These are phyloP conservation scores for Trichoderma asperelloides DNA, from an alignment of 495 filamentous ascomycete species.

Conservation along the genomic window DNA sequence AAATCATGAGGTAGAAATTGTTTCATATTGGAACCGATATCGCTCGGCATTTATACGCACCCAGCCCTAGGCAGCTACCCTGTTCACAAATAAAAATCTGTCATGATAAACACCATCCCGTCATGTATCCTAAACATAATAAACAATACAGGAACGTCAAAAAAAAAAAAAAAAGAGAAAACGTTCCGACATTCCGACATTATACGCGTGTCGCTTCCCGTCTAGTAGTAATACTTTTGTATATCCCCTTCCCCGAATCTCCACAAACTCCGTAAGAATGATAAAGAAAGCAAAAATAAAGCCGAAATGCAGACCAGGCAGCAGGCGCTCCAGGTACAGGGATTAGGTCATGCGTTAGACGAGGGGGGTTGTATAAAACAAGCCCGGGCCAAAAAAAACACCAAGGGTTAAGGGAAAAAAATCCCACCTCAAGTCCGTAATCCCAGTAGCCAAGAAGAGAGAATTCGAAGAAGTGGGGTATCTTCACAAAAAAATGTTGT, in stretches of 20 bases:
- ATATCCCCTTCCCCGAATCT: neutral
- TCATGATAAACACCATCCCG: neutral
- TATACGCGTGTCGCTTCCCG: neutral
- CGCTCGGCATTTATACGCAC: neutral
- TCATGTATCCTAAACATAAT: neutral
- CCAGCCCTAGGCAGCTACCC: neutral
- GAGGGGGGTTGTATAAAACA: neutral
- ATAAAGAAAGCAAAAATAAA: neutral
- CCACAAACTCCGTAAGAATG: neutral
- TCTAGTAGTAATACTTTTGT: neutral
- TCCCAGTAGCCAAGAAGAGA: neutral
- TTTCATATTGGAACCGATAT: neutral
- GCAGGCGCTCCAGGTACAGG: neutral
- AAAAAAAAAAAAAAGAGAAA: neutral
- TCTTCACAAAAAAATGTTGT: neutral
- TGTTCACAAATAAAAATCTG: neutral
- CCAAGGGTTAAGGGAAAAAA: neutral
- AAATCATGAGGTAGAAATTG: too few relatives aligned
- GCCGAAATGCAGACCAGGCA: neutral
- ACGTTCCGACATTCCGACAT: neutral
- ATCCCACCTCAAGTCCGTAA: neutral
- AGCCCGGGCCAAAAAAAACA: neutral
- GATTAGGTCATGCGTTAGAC: neutral
- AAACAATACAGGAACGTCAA: neutral
- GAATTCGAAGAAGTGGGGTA: constrained; percentile 4